phyloP scores from a whole-genome alignment of 192 early-diverging fungal genomes.

The Backusella australiensis region DNA sequence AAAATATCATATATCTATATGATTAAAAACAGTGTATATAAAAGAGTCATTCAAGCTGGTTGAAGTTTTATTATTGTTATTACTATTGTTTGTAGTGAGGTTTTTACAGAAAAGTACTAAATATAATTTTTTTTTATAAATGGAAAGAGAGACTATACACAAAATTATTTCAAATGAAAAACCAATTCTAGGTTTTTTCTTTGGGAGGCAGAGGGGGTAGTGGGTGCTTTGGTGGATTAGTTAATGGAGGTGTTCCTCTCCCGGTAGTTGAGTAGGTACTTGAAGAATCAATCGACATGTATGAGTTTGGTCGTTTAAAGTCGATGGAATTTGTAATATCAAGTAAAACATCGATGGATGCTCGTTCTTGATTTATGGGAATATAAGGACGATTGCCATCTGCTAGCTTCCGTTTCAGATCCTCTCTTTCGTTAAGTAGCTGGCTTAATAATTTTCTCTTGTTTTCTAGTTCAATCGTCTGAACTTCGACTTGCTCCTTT shows the following conservation, averaged over 20 bases:
- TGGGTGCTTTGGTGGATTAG: constrained; percentile 2
- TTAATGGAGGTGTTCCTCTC: neutral
- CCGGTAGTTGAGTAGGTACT: neutral
- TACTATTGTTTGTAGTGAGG: neutral
- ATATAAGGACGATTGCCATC: neutral
- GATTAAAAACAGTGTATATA: neutral
- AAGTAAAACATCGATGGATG: neutral
- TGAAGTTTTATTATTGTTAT: neutral
- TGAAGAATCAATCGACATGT: neutral
- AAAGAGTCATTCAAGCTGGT: neutral
- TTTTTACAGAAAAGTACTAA: neutral
- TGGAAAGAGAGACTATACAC: neutral
- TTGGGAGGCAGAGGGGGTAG: neutral
- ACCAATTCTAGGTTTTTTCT: neutral
- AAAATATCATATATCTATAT: constrained; percentile 3
- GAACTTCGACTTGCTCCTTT: constrained; percentile 22
- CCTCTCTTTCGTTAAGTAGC: constrained; percentile 24
- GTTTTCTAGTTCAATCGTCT: constrained; percentile 26
- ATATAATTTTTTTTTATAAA: neutral
- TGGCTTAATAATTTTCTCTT: constrained; percentile 26
- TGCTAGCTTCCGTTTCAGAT: neutral
- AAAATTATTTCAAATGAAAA: neutral
- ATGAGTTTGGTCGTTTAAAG: neutral
- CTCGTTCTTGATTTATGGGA: constrained; percentile 2
- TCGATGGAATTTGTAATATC: constrained; percentile 4